Base-by-base conservation (phyloP, 495 filamentous ascomycete species). In the Neurospora sp. region DNA sequence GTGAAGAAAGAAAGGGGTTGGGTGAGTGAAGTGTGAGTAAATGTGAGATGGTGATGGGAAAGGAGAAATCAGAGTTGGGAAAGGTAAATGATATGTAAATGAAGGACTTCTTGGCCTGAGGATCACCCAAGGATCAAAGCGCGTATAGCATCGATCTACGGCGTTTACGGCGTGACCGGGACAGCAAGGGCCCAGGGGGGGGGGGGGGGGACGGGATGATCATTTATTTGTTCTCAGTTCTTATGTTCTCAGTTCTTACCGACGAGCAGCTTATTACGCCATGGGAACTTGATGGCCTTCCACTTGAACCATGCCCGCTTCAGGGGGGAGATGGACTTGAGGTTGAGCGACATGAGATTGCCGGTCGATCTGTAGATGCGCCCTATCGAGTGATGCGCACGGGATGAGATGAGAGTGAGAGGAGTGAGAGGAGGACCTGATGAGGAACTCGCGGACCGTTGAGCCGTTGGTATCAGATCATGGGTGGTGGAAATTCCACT, bases 211-310 rank as follows among this genome's bases (percentile, higher is more conserved):
- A 7, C 12, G 22, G 53, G 53, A 16, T 61, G 53, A 16, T 35
- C 27, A 61, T 3, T 31, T 27, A 12, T 59, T 61, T 16, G 12
- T 61, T 61, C 53, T 9, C 27, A 61, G 27, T 61, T 35, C 88
- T 77, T 78, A 94, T 16, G 12, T 61, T 61, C 53, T 9, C 27
- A 61, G 27, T 61, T 35, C 88, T 77, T 78, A 94, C 94, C 94
- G 73, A 91, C 87, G 53, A 97, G 88, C 80, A 90, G 94, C 53
- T 88, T 88, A 74, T 87, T 90, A 74, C 96, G 88, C 96, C 96
- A 98, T 71, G 96, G 96, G 3, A 98, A 83, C 44, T 88, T 86
- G 37, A 96, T 84, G 31, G 87, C 85, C 77, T 97, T 97, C 94
- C 94, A 99, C 78, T 89, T 91, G 76, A 89, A 91, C 93, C 93